Evolutionary conservation across 306 rosid species (phyloP), one percentile per base, ranked within the genome.

Genomic region (Phaseolus lunatus): DNA sequence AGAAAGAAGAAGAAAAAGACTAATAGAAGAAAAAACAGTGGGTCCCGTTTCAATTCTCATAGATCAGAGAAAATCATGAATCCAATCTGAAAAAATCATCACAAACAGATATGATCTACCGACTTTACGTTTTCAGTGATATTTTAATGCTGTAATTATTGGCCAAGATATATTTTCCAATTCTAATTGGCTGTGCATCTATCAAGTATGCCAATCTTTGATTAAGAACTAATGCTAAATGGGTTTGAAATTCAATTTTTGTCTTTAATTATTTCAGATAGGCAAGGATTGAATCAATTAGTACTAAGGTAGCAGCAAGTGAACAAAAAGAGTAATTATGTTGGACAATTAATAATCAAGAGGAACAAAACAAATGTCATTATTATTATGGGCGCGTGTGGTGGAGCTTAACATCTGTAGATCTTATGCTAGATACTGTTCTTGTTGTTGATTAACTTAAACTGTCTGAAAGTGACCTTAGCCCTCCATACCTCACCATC

Each of bases 91-190:
- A 67, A 75, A 86, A 89, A 89, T 90, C 88, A 88, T 88, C 84
- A 84, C 92, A 83, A 80, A 82, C 75, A 70, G 85, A 92, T 90
- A 83, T 86, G 89, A 90, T 87, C 90, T 72, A 87, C 97, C 96
- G 97, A 92, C 94, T 90, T 87, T 79, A 73, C 82, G 75, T 84
- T 84, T 80, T 65, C 78, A 58, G 73, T 90, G 76, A 65, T 87
- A 80, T 78, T 84, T 86, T 78, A 80, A 65, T 56, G 65, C 45
- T 80, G 82, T 49, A 67, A 86, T 76, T 78, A 81, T 82, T 64
- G 78, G 74, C 73, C 66, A 79, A 79, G 56, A 67, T 73, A 78
- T 35, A 78, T 76, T 78, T 77, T 59, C 24, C 44, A 39, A 72
- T 58, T 71, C 67, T 70, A 33, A 85, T 83, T 88, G 90, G 87